Evolutionary conservation across 1,139 yeast species (phyloP).

Genomic region (Neolecta irregularis): DNA sequence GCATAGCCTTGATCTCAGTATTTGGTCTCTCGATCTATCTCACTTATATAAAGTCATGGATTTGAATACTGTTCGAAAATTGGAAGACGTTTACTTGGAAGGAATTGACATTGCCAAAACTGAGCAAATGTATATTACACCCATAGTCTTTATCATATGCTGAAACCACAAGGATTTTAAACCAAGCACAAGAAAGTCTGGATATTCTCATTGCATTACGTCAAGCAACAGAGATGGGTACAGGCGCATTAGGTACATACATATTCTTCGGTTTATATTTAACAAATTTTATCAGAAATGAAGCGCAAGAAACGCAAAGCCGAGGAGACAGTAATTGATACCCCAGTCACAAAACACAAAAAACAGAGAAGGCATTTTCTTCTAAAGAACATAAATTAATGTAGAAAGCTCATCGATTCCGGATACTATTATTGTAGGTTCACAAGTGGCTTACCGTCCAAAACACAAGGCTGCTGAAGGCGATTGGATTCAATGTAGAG

Average conservation of each 20-base stretch:
- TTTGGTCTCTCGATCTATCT: too few species aligned
- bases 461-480: conserved; percentile 35
- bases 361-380: conserved; percentile 13
- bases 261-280: background rate
- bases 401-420: too few species aligned
- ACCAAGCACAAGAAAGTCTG: conserved; percentile 16
- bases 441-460: conserved; percentile 74
- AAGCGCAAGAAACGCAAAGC: conserved; percentile 17
- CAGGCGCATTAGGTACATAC: background rate
- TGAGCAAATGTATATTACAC: too few species aligned
- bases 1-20: too few species aligned
- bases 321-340: conserved; percentile 12
- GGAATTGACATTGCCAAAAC: too few species aligned
- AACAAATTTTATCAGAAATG: conserved; percentile 8
- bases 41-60: too few species aligned
- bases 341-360: conserved; percentile 10
- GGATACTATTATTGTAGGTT: conserved; percentile 33
- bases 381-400: background rate
- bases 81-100: too few species aligned
- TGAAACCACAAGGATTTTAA: too few species aligned
- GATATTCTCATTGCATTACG: conserved; percentile 16
- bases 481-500: conserved; percentile 97
- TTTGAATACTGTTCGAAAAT: too few species aligned
- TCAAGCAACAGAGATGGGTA: conserved; percentile 15
- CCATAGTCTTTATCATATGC: too few species aligned